Conservation (phyloP, 768 basidiomycete genomes). For the Pulveroboletus frians region DNA sequence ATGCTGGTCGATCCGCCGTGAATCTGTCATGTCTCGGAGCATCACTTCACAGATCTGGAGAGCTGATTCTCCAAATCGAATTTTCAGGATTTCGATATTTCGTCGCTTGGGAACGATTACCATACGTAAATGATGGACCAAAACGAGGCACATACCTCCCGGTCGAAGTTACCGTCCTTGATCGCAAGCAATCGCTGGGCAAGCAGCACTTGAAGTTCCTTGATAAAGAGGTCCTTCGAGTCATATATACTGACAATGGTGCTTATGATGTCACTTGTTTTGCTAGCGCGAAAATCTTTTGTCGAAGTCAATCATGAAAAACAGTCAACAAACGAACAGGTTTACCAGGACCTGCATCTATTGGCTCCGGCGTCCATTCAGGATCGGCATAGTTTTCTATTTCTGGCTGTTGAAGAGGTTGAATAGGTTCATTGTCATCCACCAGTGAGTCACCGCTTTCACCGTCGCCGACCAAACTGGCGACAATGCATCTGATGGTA, state of each 20-base stretch:
- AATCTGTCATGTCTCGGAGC: conserved; percentile 96
- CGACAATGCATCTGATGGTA: conserved; percentile 91
- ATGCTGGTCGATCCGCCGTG: conserved; percentile 82
- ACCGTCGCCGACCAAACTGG: conserved; percentile 82
- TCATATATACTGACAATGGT: conserved; percentile 97
- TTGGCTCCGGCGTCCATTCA: conserved; percentile 93
- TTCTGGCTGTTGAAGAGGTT: conserved; percentile 67
- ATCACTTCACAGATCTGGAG: conserved; percentile 97
- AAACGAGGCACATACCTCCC: conserved; percentile 39
- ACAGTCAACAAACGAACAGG: background rate
- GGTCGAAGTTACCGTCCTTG: conserved; percentile 73
- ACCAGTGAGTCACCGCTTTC: conserved; percentile 76
- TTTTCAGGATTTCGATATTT: conserved; percentile 90
- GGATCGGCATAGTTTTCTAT: conserved; percentile 87
- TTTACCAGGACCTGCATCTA: conserved; percentile 92
- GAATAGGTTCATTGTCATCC: conserved; percentile 79
- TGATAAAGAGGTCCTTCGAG: conserved; percentile 93
- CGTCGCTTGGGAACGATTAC: conserved; percentile 52
- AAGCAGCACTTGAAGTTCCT: conserved; percentile 88
- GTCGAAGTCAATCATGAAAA: background rate
- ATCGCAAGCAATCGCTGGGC: conserved; percentile 82
- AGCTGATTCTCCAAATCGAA: conserved; percentile 90
- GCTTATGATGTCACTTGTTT: conserved; percentile 89
- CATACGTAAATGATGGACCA: background rate
- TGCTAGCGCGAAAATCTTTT: conserved; percentile 86